These are phyloP conservation scores for Suhomyces prunicola DNA, from an alignment of 805 yeast genomes.

Conservation along the genomic window DNA sequence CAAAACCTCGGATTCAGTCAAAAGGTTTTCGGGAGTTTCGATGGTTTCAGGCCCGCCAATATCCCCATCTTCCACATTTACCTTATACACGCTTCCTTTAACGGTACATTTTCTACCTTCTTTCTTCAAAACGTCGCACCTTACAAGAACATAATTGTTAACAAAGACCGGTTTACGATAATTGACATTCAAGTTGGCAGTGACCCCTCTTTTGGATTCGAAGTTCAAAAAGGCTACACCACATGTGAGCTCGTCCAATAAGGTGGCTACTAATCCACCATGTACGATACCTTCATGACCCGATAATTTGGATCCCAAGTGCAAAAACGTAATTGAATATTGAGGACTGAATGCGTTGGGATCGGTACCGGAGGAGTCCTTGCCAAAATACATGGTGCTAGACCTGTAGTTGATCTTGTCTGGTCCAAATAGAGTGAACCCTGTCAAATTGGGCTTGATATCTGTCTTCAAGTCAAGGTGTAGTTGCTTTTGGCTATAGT, in stretches of 20 bases:
- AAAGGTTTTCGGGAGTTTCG: conserved; percentile 21
- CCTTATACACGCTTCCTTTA: conserved; percentile 30
- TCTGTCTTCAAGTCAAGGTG: conserved; percentile 16
- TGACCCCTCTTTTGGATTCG: conserved; percentile 38
- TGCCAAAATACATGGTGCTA: conserved; percentile 26
- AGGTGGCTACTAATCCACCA: conserved; percentile 43
- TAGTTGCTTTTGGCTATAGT: neutral
- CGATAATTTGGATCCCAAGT: conserved; percentile 34
- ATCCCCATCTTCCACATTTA: conserved; percentile 17
- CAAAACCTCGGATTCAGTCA: conserved; percentile 38
- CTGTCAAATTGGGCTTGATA: conserved; percentile 36
- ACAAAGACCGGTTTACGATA: conserved; percentile 36
- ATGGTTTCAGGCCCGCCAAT: conserved; percentile 12
- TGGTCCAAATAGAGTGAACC: conserved; percentile 31
- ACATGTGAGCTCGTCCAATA: conserved; percentile 42
- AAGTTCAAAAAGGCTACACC: conserved; percentile 41
- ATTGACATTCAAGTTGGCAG: conserved; percentile 42
- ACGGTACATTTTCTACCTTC: conserved; percentile 40
- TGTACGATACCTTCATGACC: conserved; percentile 43
- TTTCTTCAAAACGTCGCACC: conserved; percentile 30
- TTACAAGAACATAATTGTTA: conserved; percentile 30
- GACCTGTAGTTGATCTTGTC: conserved; percentile 35
- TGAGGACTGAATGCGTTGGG: conserved; percentile 4
- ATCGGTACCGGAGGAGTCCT: conserved; percentile 5
- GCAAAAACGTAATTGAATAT: conserved; percentile 36